Evolutionary conservation across 208 protist genomes (phyloP).

Genomic region (Angomonas deanei): DNA sequence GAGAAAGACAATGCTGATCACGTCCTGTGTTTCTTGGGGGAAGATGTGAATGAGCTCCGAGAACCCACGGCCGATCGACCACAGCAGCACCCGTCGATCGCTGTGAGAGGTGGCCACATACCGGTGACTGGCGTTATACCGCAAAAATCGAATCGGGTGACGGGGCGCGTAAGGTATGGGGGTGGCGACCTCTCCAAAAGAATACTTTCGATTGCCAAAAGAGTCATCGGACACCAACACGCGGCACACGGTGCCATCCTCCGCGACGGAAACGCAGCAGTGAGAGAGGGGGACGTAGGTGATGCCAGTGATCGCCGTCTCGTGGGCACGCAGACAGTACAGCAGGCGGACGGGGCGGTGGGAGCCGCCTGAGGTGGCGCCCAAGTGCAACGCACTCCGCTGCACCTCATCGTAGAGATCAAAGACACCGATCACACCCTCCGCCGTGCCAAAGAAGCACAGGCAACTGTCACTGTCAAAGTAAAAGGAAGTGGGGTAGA

Average conservation of each 20-base stretch:
- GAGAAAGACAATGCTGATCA: constrained; percentile 57
- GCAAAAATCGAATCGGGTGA: constrained; percentile 39
- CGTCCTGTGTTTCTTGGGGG: constrained; percentile 76
- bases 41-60: constrained; percentile 63
- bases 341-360: constrained; percentile 33
- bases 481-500: constrained; percentile 54
- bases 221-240: constrained; percentile 16
- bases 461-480: constrained; percentile 39
- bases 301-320: constrained; percentile 32
- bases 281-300: constrained; percentile 39
- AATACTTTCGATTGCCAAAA: constrained; percentile 7
- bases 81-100: constrained; percentile 67
- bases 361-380: constrained; percentile 21
- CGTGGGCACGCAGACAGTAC: constrained; percentile 43
- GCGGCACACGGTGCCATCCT: constrained; percentile 55
- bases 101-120: constrained; percentile 72
- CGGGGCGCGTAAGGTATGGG: background rate
- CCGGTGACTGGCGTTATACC: constrained; percentile 33
- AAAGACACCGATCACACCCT: constrained; percentile 62
- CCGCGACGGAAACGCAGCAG: constrained; percentile 52
- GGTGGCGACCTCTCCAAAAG: background rate
- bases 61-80: constrained; percentile 52
- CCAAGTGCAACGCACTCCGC: constrained; percentile 34
- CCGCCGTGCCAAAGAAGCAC: constrained; percentile 66
- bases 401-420: constrained; percentile 54